phyloP scores from a whole-genome alignment of 208 protist genomes.

The Jaenimonas drosophilae region DNA sequence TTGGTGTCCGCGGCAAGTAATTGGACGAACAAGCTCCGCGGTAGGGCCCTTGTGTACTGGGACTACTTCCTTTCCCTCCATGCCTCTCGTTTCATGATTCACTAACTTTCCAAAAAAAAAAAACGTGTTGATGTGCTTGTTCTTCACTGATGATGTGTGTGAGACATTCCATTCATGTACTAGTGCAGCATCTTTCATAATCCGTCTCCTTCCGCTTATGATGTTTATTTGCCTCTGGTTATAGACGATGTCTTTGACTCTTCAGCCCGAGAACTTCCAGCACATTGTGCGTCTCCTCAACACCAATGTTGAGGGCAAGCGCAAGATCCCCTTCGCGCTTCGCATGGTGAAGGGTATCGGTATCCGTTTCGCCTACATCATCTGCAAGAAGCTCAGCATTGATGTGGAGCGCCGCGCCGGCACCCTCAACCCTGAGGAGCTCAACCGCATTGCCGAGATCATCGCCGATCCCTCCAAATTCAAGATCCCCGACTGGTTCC shows the following conservation, averaged over 20 bases:
- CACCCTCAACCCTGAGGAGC: constrained; percentile 89
- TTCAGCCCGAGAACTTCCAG: constrained; percentile 94
- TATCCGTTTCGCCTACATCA: constrained; percentile 97
- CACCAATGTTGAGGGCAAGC: constrained; percentile 98
- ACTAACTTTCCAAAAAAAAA: constrained; percentile 6
- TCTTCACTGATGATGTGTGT: no score
- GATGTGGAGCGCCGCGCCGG: constrained; percentile 94
- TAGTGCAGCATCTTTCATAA: no score
- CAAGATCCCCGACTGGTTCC: constrained; percentile 99
- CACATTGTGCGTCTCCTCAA: constrained; percentile 99
- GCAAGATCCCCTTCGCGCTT: constrained; percentile 97
- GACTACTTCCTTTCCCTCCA: constrained; percentile 4
- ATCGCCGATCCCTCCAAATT: constrained; percentile 97
- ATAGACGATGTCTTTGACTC: constrained; percentile 34
- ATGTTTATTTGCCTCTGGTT: neutral
- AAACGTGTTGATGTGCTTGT: neutral
- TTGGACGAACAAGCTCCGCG: neutral
- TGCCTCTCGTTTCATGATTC: constrained; percentile 5
- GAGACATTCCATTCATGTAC: no score
- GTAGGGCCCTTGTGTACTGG: neutral
- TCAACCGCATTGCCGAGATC: constrained; percentile 97
- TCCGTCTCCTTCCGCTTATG: neutral
- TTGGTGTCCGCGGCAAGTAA: constrained; percentile 84
- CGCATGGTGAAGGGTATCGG: constrained; percentile 99
- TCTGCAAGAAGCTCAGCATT: constrained; percentile 99